These are phyloP conservation scores for Cystofilobasidium capitatum DNA, from an alignment of 768 basidiomycete species.

Conservation along the genomic window DNA sequence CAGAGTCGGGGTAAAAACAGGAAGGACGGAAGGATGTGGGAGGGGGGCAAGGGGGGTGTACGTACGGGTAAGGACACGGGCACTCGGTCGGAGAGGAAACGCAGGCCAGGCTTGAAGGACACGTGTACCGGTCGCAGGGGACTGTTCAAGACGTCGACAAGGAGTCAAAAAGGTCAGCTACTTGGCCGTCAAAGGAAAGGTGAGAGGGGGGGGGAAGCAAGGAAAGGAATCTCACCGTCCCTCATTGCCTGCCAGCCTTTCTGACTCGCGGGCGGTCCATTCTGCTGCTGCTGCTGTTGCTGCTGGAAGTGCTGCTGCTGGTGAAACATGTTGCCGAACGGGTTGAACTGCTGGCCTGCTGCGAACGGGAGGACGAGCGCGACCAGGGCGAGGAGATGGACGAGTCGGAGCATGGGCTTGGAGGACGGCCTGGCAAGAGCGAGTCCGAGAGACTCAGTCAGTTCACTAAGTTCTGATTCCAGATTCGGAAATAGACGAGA, in stretches of 20 bases:
- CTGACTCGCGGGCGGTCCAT: neutral
- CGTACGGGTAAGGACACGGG: slow-evolving; percentile 20
- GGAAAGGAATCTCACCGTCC: neutral
- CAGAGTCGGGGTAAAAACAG: neutral
- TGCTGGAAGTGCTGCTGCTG: slow-evolving; percentile 16
- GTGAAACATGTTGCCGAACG: slow-evolving; percentile 15
- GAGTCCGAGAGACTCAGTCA: too few relatives aligned
- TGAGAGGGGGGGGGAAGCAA: too few relatives aligned
- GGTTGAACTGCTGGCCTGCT: slow-evolving; percentile 1
- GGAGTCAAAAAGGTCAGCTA: neutral
- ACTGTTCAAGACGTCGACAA: neutral
- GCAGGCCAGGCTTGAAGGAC: slow-evolving; percentile 3
- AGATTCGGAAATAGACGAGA: too few relatives aligned
- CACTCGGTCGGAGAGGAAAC: slow-evolving; percentile 4
- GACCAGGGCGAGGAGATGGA: neutral
- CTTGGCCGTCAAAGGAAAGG: neutral
- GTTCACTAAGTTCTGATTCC: too few relatives aligned
- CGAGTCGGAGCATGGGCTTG: neutral
- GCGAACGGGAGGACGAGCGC: slow-evolving; percentile 9
- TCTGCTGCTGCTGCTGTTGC: slow-evolving; percentile 14
- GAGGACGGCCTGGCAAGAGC: too few relatives aligned
- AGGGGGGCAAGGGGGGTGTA: neutral
- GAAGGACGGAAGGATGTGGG: neutral
- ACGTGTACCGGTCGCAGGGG: slow-evolving; percentile 12
- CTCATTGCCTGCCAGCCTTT: slow-evolving; percentile 5